Percentiles rank a stretch among this genome's conserved stretches.
Evolutionary conservation across 164 flowering plant genomes (phyloP).

Genomic region (Kingdonia uniflora): DNA sequence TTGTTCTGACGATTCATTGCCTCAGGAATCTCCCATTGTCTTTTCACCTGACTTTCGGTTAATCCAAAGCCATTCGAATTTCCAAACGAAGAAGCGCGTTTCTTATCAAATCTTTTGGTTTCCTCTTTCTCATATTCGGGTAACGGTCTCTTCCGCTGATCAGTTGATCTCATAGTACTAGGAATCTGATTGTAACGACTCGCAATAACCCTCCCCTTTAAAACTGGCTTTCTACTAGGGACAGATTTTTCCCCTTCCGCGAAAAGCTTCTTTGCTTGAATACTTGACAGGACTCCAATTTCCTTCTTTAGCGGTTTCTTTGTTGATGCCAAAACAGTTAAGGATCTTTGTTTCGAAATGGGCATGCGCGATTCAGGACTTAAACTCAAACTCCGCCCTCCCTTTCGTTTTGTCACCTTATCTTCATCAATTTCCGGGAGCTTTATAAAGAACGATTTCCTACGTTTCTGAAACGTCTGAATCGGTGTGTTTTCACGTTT

Average conservation of each 20-base stretch:
- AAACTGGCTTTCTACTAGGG: constrained; percentile 32
- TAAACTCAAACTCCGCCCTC: constrained; percentile 33
- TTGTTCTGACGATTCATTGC: constrained; percentile 20
- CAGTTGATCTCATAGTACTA: constrained; percentile 11
- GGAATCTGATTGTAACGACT: constrained; percentile 53
- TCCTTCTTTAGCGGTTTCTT: constrained; percentile 44
- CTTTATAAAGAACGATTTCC: constrained; percentile 60
- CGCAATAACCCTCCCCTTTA: constrained; percentile 48
- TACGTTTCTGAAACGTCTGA: constrained; percentile 25
- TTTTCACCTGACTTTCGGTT: constrained; percentile 30
- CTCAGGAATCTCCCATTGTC: constrained; percentile 53
- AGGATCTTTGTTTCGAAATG: constrained; percentile 24
- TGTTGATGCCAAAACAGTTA: constrained; percentile 39
- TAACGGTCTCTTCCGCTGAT: constrained; percentile 41
- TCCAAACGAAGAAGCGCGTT: constrained; percentile 25
- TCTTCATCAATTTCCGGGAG: constrained; percentile 49
- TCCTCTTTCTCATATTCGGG: constrained; percentile 40
- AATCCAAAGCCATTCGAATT: constrained; percentile 14
- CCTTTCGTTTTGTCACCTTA: constrained; percentile 36
- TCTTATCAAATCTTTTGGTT: constrained; percentile 26
- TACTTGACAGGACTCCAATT: constrained; percentile 22
- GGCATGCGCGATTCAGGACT: constrained; percentile 40
- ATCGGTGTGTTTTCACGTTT: constrained; percentile 35
- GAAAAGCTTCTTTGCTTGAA: constrained; percentile 71
- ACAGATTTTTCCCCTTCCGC: constrained; percentile 40